These are phyloP conservation scores for Corinectria fuckeliana DNA, from an alignment of 2,329 filamentous ascomycete genomes.

Conservation along the genomic window DNA sequence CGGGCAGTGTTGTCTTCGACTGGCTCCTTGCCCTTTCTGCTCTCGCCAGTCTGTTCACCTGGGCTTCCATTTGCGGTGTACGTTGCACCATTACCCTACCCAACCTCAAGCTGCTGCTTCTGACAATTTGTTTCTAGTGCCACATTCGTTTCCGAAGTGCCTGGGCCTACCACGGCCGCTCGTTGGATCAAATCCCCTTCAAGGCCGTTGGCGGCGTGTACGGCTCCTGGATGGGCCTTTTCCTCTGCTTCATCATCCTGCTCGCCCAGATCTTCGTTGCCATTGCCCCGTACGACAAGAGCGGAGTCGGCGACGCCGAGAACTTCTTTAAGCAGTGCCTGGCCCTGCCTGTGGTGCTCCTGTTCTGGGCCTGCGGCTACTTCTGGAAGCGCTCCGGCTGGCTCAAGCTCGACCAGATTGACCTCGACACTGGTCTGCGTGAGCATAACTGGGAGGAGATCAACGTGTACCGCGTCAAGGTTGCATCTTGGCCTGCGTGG, in stretches of 20 bases:
- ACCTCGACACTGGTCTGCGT: slow-evolving; percentile 70
- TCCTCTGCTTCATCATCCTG: slow-evolving; percentile 60
- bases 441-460: slow-evolving; percentile 69
- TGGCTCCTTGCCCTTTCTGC: slow-evolving; percentile 71
- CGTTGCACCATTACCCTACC: slow-evolving; percentile 3
- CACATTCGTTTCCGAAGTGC: slow-evolving; percentile 72
- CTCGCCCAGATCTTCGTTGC: slow-evolving; percentile 60
- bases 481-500: slow-evolving; percentile 59
- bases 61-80: slow-evolving; percentile 68
- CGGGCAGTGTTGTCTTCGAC: slow-evolving; percentile 61
- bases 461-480: slow-evolving; percentile 57
- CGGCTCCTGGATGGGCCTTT: slow-evolving; percentile 68
- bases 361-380: slow-evolving; percentile 63
- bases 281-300: slow-evolving; percentile 46
- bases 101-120: accelerated
- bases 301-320: slow-evolving; percentile 47
- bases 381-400: slow-evolving; percentile 70
- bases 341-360: slow-evolving; percentile 58
- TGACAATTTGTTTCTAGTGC: neutral
- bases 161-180: slow-evolving; percentile 64
- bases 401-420: slow-evolving; percentile 65
- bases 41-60: slow-evolving; percentile 68
- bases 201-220: slow-evolving; percentile 62
- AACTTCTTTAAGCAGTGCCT: slow-evolving; percentile 63
- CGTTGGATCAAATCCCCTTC: slow-evolving; percentile 71